These are phyloP conservation scores for Mimosa pudica DNA, from an alignment of 306 rosid species.

Conservation along the genomic window DNA sequence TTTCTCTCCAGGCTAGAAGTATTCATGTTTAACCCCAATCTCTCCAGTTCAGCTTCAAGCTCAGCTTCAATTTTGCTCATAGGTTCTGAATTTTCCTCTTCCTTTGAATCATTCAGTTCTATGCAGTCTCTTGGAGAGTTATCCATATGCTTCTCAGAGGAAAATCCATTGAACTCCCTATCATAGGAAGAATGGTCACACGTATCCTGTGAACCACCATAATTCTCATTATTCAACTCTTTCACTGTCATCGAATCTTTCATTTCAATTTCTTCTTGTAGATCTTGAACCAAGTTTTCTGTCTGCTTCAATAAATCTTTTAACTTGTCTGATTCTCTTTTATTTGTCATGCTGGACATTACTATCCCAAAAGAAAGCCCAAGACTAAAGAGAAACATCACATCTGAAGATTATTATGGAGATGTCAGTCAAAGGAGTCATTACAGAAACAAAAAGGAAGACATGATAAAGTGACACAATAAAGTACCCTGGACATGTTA, in stretches of 20 bases:
- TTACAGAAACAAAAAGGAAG: conserved; percentile 1
- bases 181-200: conserved; percentile 42
- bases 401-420: conserved; percentile 46
- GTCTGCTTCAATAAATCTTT: conserved; percentile 64
- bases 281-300: conserved; percentile 74
- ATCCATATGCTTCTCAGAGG: conserved; percentile 47
- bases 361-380: conserved; percentile 77
- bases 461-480: not conserved
- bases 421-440: conserved; percentile 31
- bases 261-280: conserved; percentile 86
- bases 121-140: conserved; percentile 35
- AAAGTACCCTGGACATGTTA: conserved; percentile 7
- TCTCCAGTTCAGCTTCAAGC: conserved; percentile 92
- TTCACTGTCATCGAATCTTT: conserved; percentile 73
- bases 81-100: conserved; percentile 58
- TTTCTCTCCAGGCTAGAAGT: conserved; percentile 48
- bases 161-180: conserved; percentile 41
- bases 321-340: conserved; percentile 60
- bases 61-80: conserved; percentile 90
- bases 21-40: conserved; percentile 64
- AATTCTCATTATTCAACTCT: conserved; percentile 62
- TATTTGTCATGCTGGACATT: conserved; percentile 53
- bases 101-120: conserved; percentile 46
- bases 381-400: conserved; percentile 56
- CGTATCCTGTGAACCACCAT: conserved; percentile 53